Evolutionary conservation across 768 basidiomycete genomes (phyloP).

Genomic region (Boletellus ananiceps): DNA sequence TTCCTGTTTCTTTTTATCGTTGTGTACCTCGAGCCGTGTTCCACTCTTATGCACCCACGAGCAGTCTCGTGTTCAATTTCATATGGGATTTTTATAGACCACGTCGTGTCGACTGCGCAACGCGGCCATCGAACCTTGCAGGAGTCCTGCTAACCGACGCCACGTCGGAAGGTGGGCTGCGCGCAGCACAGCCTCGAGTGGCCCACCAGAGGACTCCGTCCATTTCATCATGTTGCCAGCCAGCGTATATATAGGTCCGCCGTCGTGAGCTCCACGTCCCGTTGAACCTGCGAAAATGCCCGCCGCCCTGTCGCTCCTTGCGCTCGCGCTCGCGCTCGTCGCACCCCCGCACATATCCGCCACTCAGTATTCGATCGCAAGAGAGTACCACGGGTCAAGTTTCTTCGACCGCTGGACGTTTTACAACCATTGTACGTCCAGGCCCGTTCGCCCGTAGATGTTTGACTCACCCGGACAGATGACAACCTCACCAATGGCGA

Average conservation of each 20-base stretch:
- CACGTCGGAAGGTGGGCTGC: no score
- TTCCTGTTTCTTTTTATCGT: conserved; percentile 7
- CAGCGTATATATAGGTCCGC: neutral
- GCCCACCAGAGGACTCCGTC: neutral
- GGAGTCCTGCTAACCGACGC: no score
- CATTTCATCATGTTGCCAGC: neutral
- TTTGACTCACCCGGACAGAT: conserved; percentile 31
- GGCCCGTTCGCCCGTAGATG: neutral
- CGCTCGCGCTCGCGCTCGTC: conserved; percentile 7
- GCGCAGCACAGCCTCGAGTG: no score
- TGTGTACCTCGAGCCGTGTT: conserved; percentile 3
- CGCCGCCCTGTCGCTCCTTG: conserved; percentile 1
- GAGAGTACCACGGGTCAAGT: conserved; percentile 52
- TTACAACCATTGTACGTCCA: conserved; percentile 48
- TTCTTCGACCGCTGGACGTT: conserved; percentile 72
- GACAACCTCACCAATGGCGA: conserved; percentile 73
- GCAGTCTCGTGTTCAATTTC: neutral
- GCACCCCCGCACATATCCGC: conserved; percentile 16
- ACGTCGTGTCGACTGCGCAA: neutral
- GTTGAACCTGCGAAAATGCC: conserved; percentile 7
- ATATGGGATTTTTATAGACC: neutral
- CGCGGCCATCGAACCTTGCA: neutral
- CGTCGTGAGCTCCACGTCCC: neutral
- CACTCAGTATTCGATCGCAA: conserved; percentile 47
- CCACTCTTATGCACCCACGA: neutral